phyloP scores from a whole-genome alignment of 208 protist genomes.

The Endotrypanum monterogeii region DNA sequence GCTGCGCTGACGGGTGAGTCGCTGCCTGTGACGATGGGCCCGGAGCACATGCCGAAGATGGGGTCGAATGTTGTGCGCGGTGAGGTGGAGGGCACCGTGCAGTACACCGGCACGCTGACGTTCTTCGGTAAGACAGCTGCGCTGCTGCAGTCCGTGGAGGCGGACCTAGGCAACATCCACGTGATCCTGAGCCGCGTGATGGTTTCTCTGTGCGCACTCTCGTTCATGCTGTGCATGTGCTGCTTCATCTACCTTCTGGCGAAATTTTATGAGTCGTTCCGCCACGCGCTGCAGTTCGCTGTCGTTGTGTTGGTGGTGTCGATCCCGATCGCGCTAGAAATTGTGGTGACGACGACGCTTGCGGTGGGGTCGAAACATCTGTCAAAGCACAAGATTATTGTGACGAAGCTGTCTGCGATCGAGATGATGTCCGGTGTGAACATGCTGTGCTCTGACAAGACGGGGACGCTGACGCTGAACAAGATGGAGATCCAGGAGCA shows the following conservation, averaged over 20 bases:
- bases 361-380: conserved; percentile 91
- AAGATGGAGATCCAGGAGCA: conserved; percentile 89
- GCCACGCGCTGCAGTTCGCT: conserved; percentile 69
- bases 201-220: conserved; percentile 61
- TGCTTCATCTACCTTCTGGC: conserved; percentile 84
- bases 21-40: conserved; percentile 89
- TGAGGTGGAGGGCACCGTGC: conserved; percentile 76
- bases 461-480: conserved; percentile 94
- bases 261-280: conserved; percentile 66
- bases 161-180: conserved; percentile 77
- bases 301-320: conserved; percentile 93
- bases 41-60: conserved; percentile 91
- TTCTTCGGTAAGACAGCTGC: conserved; percentile 94
- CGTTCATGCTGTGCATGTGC: conserved; percentile 67
- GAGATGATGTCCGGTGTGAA: conserved; percentile 91
- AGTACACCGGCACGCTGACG: conserved; percentile 91
- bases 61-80: conserved; percentile 88
- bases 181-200: conserved; percentile 70
- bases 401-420: conserved; percentile 93
- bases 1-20: conserved; percentile 96
- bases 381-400: conserved; percentile 94
- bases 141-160: conserved; percentile 84
- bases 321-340: conserved; percentile 90
- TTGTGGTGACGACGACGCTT: conserved; percentile 88
- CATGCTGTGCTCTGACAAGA: conserved; percentile 95